phyloP scores from a whole-genome alignment of 805 yeast genomes.

The Wickerhamiella dianesei region DNA sequence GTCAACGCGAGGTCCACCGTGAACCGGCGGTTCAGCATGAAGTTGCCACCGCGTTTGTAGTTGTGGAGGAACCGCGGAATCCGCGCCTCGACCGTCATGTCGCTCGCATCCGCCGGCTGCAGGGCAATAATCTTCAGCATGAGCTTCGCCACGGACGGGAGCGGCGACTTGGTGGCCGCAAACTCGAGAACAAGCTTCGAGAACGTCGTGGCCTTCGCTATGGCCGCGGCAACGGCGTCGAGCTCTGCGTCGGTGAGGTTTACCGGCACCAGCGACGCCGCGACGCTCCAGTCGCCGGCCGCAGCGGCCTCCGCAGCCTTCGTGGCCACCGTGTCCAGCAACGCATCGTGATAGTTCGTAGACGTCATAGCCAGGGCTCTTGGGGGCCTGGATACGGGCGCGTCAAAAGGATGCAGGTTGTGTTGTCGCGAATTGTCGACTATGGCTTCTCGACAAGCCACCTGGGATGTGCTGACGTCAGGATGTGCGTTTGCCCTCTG shows the following conservation, averaged over 20 bases:
- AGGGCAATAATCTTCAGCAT: conserved; percentile 5
- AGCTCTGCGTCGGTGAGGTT: neutral
- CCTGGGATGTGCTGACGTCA: too few relatives aligned
- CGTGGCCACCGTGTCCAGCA: conserved; percentile 2
- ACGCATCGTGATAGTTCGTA: neutral
- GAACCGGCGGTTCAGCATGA: neutral
- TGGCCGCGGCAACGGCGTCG: conserved; percentile 5
- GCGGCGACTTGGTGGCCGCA: conserved; percentile 7
- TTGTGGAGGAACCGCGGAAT: neutral
- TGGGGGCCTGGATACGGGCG: neutral
- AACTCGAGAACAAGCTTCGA: conserved; percentile 10
- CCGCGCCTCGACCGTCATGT: neutral
- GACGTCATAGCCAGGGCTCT: conserved; percentile 1
- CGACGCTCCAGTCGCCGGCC: neutral
- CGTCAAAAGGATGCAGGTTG: neutral
- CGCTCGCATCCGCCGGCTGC: conserved; percentile 3
- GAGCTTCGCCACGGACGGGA: conserved; percentile 6
- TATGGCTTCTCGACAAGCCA: neutral
- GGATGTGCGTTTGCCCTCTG: too few relatives aligned
- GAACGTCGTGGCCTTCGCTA: conserved; percentile 2
- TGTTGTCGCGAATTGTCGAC: neutral
- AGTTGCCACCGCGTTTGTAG: neutral
- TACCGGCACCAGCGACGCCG: neutral
- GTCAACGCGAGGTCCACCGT: neutral
- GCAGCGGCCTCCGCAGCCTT: neutral